phyloP scores from a whole-genome alignment of 129 eudicot genomes.

The Dittrichia graveolens region DNA sequence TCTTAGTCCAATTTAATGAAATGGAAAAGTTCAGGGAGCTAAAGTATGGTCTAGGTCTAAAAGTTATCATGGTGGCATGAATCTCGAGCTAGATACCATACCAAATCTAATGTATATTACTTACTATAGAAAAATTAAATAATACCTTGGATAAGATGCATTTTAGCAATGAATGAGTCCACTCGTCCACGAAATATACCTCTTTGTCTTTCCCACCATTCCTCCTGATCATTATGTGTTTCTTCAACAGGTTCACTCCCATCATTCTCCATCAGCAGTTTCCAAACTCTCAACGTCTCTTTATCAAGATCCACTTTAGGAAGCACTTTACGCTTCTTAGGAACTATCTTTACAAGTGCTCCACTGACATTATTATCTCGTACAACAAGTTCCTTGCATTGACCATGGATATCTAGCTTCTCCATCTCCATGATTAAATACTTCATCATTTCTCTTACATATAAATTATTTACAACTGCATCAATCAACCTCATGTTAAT shows the following conservation, averaged over 20 bases:
- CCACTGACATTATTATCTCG: constrained; percentile 18
- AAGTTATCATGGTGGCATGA: constrained; percentile 15
- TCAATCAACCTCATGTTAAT: constrained; percentile 11
- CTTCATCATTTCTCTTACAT: constrained; percentile 15
- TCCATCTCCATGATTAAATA: constrained; percentile 21
- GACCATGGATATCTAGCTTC: constrained; percentile 31
- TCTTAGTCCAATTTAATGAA: constrained; percentile 10
- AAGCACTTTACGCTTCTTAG: constrained; percentile 34
- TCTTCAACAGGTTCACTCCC: constrained; percentile 42
- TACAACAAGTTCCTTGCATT: constrained; percentile 37
- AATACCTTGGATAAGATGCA: constrained; percentile 64
- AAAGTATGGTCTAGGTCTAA: not conserved
- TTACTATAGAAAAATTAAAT: constrained; percentile 16
- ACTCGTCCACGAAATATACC: constrained; percentile 36
- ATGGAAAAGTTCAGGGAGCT: not conserved
- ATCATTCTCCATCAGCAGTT: constrained; percentile 41
- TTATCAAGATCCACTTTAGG: constrained; percentile 50
- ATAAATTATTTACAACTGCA: constrained; percentile 30
- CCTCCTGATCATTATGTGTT: constrained; percentile 38
- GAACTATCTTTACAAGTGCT: constrained; percentile 29
- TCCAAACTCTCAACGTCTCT: constrained; percentile 51
- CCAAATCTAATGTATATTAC: constrained; percentile 11
- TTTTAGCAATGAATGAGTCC: constrained; percentile 40
- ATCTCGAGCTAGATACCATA: constrained; percentile 9
- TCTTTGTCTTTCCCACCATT: constrained; percentile 55